Percentiles rank a stretch among this genome's conserved stretches.
Evolutionary conservation across 108 stramenopile genomes (phyloP).

Genomic region (Pseudonitzschia delicatissima): DNA sequence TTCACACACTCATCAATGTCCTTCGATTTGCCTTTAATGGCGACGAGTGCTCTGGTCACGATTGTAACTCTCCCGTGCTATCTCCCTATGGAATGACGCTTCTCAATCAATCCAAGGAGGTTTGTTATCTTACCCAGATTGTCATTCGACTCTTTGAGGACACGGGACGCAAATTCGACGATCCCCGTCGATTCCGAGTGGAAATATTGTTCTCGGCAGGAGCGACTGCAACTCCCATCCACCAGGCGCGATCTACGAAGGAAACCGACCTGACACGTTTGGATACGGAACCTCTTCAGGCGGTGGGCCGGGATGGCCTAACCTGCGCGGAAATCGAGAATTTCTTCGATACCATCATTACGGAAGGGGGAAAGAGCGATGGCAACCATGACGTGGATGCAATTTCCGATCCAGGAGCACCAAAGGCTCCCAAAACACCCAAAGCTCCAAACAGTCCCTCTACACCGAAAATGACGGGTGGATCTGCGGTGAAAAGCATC

Average conservation of each 20-base stretch:
- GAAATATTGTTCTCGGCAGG: conserved; percentile 85
- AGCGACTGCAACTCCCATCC: conserved; percentile 87
- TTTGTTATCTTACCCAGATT: conserved; percentile 96
- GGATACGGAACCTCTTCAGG: conserved; percentile 63
- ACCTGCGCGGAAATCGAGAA: conserved; percentile 79
- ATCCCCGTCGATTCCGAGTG: conserved; percentile 81
- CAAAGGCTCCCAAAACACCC: not conserved
- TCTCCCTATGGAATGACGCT: conserved; percentile 52
- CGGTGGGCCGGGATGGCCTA: conserved; percentile 69
- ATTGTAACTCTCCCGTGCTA: conserved; percentile 29
- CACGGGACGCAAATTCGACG: conserved; percentile 48
- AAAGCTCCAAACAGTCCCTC: not conserved
- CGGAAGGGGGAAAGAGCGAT: conserved; percentile 43
- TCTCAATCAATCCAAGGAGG: conserved; percentile 75
- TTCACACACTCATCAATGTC: conserved; percentile 94
- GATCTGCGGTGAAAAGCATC: no score
- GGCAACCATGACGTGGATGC: conserved; percentile 11
- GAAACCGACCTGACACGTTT: conserved; percentile 69
- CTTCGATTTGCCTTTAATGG: conserved; percentile 75
- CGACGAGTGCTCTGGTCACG: conserved; percentile 6
- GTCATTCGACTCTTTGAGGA: conserved; percentile 97
- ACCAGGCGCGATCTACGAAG: conserved; percentile 70
- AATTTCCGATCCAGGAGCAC: not conserved
- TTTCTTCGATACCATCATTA: conserved; percentile 63
- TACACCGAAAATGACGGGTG: no score